phyloP scores from a whole-genome alignment of 2,329 filamentous ascomycete species.

The Penicillium sclerotigenum region DNA sequence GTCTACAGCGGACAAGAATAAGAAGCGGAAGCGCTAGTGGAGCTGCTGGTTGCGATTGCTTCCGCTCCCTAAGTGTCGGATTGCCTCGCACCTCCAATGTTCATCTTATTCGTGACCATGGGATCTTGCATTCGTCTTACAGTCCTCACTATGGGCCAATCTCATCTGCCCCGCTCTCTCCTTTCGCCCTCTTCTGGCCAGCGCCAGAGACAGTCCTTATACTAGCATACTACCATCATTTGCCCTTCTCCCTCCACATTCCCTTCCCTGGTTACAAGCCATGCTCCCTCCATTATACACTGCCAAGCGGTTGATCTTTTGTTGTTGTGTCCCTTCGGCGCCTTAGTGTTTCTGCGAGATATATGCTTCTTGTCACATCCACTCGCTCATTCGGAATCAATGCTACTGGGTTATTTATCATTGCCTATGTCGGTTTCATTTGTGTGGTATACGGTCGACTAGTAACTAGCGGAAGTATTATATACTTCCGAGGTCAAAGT shows the following conservation, averaged over 20 bases:
- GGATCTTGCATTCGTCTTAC: conserved; percentile 7
- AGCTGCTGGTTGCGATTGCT: not conserved
- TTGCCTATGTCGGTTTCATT: conserved; percentile 10
- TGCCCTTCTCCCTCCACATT: conserved; percentile 15
- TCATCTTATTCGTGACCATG: conserved; percentile 1
- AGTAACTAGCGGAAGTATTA: conserved; percentile 8
- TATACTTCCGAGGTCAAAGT: conserved; percentile 14
- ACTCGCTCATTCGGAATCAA: conserved; percentile 24
- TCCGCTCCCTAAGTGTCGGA: conserved; percentile 2
- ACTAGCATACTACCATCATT: conserved; percentile 6
- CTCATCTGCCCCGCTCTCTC: conserved; percentile 5
- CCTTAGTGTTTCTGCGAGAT: conserved; percentile 18
- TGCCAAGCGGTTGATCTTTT: conserved; percentile 26
- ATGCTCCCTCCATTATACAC: conserved; percentile 21
- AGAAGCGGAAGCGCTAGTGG: conserved; percentile 64
- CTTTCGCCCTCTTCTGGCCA: conserved; percentile 14
- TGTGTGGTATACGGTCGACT: not conserved
- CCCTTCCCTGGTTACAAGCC: conserved; percentile 16
- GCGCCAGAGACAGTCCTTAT: conserved; percentile 21
- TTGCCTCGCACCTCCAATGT: conserved; percentile 1
- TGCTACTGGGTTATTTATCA: conserved; percentile 16
- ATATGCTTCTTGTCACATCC: conserved; percentile 17
- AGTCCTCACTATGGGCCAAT: conserved; percentile 6
- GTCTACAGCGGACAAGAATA: conserved; percentile 56
- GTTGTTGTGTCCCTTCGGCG: conserved; percentile 19